Evolutionary conservation across 192 early-diverging fungal species (phyloP), one percentile per base, ranked within the genome.

Genomic region (Podila epigama): DNA sequence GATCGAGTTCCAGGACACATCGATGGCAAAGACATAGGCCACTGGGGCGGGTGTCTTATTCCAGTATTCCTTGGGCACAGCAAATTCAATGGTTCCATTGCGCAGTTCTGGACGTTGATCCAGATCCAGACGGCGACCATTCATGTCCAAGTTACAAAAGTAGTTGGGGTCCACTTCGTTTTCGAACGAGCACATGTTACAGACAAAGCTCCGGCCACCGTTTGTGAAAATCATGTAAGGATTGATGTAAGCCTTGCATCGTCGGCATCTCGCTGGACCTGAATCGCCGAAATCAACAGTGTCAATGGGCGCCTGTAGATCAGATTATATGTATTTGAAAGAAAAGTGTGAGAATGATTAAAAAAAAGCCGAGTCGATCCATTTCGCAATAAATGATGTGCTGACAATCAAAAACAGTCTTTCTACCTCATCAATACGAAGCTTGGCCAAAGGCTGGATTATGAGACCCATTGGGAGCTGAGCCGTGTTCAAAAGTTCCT

Each of bases 211-310:
- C 54, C 93, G 89, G 16, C 97, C 97, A 11, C 96, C 96, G 34
- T 98, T 93, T 16, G 91, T 90, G 68, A 96, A 99, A 32, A 82
- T 79, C 75, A 94, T 92, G 80, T 88, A 91, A 18, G 96, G 94
- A 73, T 99, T 99, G 68, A 98, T 88, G 72, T 99, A 99, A 4
- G 91, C 94, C 44, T 92, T 93, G 86, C 97, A 99, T 6, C 96
- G 90, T 55, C 84, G 73, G 79, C 97, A 99, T 41, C 97, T 89
- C 41, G 93, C 81, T 5, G 97, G 97, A 0, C 97, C 97, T 15
- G 85, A 71, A 27, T 91, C 89, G 36, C 95, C 96, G 83, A 92
- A 91, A 59, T 95, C 92, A 25, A 96, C 92, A 16, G 94, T 78
- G 32, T 90, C 87, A 12, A 98, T 82, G 2, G 93, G 92, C n/a